Conservation (phyloP, 2,329 filamentous ascomycete species). For the Clonostachys rosea region DNA sequence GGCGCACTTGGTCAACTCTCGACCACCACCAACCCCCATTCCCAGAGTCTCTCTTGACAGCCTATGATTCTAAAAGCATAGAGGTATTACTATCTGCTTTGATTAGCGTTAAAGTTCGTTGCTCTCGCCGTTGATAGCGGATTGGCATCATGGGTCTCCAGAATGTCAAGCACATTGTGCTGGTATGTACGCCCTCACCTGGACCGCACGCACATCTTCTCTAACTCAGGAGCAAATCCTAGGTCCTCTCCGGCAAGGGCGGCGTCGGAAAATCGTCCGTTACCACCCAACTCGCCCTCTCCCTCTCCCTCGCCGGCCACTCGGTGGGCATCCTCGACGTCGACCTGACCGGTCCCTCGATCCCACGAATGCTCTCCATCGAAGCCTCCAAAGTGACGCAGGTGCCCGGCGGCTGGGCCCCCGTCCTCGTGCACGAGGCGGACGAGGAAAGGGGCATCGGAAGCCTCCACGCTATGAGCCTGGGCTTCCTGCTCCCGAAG, state of each 20-base stretch:
- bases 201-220: constrained; percentile 34
- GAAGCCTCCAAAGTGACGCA: constrained; percentile 88
- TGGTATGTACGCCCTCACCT: constrained; percentile 53
- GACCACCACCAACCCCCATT: too few species aligned
- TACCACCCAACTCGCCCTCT: constrained; percentile 92
- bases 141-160: constrained; percentile 27
- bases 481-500: constrained; percentile 82
- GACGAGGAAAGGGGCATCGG: constrained; percentile 48
- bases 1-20: too few species aligned
- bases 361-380: constrained; percentile 89
- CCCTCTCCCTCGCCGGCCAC: constrained; percentile 77
- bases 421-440: constrained; percentile 74
- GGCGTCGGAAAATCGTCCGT: constrained; percentile 97
- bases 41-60: too few species aligned
- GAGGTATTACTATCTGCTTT: too few species aligned
- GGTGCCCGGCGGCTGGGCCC: constrained; percentile 87
- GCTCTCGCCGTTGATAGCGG: not conserved
- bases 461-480: constrained; percentile 77
- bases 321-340: constrained; percentile 94
- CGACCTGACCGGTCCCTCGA: constrained; percentile 93
- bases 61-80: too few species aligned
- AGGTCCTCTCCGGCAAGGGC: constrained; percentile 91
- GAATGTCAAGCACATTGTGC: constrained; percentile 72
- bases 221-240: not conserved
- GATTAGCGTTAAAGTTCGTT: too few species aligned